A percentile compares a stretch with the other conserved stretches of the same genome.
These are phyloP conservation scores for Metschnikowia continentalis DNA, from an alignment of 805 yeast species.

Conservation along the genomic window DNA sequence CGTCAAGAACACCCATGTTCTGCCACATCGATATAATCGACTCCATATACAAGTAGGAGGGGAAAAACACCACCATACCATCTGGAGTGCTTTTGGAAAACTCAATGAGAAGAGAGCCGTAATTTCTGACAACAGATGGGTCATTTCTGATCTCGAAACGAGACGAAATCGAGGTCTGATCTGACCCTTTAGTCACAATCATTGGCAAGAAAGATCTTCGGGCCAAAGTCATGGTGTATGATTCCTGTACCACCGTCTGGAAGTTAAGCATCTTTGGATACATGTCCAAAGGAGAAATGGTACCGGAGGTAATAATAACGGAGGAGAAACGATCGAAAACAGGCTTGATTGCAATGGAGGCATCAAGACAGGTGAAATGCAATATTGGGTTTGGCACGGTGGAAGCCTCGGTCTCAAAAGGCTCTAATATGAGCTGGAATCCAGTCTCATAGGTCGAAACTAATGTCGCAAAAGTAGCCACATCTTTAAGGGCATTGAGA, in stretches of 20 bases:
- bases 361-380: slow-evolving; percentile 92
- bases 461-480: slow-evolving; percentile 94
- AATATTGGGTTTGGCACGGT: slow-evolving; percentile 96
- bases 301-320: slow-evolving; percentile 94
- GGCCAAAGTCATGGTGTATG: slow-evolving; percentile 93
- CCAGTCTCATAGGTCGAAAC: slow-evolving; percentile 95
- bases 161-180: slow-evolving; percentile 94
- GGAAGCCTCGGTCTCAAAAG: slow-evolving; percentile 87
- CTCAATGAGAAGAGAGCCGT: slow-evolving; percentile 88
- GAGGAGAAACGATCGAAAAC: slow-evolving; percentile 90
- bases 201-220: slow-evolving; percentile 90
- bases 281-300: slow-evolving; percentile 98
- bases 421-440: slow-evolving; percentile 86
- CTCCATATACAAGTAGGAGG: slow-evolving; percentile 96
- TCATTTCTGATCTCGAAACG: slow-evolving; percentile 96
- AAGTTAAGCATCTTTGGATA: slow-evolving; percentile 95
- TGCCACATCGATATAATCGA: slow-evolving; percentile 99
- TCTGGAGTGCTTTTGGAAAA: slow-evolving; percentile 95
- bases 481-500: slow-evolving; percentile 86
- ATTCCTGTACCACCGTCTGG: slow-evolving; percentile 88
- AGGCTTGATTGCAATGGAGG: slow-evolving; percentile 96
- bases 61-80: slow-evolving; percentile 96
- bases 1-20: slow-evolving; percentile 95
- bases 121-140: slow-evolving; percentile 95
- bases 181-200: slow-evolving; percentile 96